phyloP scores from a whole-genome alignment of 305 asterid species.

The Fraxinus platypoda region DNA sequence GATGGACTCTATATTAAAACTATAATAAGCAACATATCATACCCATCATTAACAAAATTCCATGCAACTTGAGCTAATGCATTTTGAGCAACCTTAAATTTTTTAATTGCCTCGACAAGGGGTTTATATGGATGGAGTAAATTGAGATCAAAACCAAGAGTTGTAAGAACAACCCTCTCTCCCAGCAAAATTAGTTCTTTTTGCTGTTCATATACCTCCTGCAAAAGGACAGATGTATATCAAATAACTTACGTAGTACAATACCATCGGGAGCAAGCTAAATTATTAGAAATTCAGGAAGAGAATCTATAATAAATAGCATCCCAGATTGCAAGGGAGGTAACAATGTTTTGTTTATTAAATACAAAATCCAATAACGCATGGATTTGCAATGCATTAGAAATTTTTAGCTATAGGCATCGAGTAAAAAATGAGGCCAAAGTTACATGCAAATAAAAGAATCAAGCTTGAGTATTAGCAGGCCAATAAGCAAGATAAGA shows the following conservation, averaged over 20 bases:
- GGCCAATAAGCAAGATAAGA: conserved; percentile 9
- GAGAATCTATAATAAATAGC: neutral
- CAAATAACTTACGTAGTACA: neutral
- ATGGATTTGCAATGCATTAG: neutral
- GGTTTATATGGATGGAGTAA: conserved; percentile 95
- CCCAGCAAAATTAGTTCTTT: conserved; percentile 82
- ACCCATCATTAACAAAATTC: conserved; percentile 99
- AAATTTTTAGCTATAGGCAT: conserved; percentile 5
- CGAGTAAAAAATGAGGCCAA: neutral
- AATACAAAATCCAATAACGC: neutral
- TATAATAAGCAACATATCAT: conserved; percentile 40
- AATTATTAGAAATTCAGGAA: neutral
- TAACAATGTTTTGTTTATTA: neutral
- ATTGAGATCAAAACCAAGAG: conserved; percentile 90
- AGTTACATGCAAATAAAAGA: neutral
- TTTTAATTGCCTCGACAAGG: conserved; percentile 96
- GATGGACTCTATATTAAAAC: conserved; percentile 40
- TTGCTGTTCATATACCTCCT: conserved; percentile 95
- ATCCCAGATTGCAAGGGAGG: neutral
- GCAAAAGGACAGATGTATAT: conserved; percentile 26
- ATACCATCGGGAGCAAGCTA: neutral
- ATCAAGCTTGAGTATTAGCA: conserved; percentile 1
- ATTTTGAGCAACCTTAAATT: conserved; percentile 93
- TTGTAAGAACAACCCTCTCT: conserved; percentile 89
- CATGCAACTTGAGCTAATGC: conserved; percentile 99